These are phyloP conservation scores for Friedmanniomyces endolithicus DNA, from an alignment of 495 filamentous ascomycete genomes.

Conservation along the genomic window DNA sequence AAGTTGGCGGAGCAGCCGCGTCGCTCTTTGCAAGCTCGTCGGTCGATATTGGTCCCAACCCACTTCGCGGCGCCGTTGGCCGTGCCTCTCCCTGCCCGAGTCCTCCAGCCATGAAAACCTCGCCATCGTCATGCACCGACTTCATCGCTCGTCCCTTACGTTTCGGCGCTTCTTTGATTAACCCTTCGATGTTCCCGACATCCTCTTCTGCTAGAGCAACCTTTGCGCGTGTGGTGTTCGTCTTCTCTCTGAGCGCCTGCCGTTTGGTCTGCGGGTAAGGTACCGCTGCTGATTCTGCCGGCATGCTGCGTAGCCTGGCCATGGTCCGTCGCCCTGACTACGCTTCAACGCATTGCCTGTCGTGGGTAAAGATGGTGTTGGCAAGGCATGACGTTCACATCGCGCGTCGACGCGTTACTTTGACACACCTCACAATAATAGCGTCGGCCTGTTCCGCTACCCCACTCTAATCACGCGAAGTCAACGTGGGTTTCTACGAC, in stretches of 20 bases:
- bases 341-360: neutral
- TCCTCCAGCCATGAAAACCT: constrained; percentile 13
- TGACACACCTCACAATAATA: neutral
- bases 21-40: constrained; percentile 13
- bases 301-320: constrained; percentile 15
- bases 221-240: constrained; percentile 15
- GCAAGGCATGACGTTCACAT: neutral
- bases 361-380: neutral
- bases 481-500: neutral
- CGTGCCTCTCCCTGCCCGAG: constrained; percentile 2
- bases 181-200: constrained; percentile 9
- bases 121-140: neutral
- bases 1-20: neutral
- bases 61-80: neutral
- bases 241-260: constrained; percentile 15
- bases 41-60: neutral
- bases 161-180: constrained; percentile 9
- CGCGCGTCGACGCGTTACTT: neutral
- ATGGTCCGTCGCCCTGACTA: neutral
- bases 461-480: neutral
- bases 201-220: constrained; percentile 1
- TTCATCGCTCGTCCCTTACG: constrained; percentile 5
- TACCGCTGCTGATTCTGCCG: neutral
- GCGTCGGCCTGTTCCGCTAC: neutral
- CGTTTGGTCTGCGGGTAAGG: constrained; percentile 1